These are phyloP conservation scores for Populus deltoides DNA, from an alignment of 345 rosid genomes.

Conservation along the genomic window DNA sequence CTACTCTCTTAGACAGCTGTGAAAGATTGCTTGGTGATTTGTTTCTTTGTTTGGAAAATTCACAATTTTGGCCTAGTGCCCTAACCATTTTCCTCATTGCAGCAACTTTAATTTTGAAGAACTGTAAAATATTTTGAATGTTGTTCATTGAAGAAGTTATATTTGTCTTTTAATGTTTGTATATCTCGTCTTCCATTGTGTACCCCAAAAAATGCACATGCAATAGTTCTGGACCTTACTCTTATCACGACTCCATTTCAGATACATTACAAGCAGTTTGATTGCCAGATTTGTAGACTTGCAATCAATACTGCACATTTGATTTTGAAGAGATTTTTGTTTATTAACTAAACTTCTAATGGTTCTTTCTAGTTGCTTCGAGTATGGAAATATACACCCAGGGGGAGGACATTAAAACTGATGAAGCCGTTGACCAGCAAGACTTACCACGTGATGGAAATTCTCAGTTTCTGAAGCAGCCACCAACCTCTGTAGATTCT, in stretches of 20 bases:
- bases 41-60: neutral
- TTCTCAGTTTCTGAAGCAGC: slow-evolving; percentile 25
- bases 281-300: neutral
- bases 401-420: slow-evolving; percentile 11
- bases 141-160: neutral
- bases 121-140: neutral
- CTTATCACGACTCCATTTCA: neutral
- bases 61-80: neutral
- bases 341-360: slow-evolving; percentile 2
- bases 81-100: neutral
- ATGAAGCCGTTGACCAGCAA: slow-evolving; percentile 14
- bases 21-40: neutral
- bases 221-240: neutral
- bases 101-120: neutral
- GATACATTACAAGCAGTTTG: neutral
- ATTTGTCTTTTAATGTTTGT: neutral
- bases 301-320: neutral
- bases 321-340: neutral
- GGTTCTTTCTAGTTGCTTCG: slow-evolving; percentile 21
- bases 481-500: slow-evolving; percentile 26
- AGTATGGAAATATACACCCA: slow-evolving; percentile 15
- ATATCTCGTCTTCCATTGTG: neutral
- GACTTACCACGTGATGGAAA: slow-evolving; percentile 23
- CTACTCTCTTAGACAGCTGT: neutral
- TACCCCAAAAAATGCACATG: neutral